Evolutionary conservation across 148 eudicot species (phyloP).

Genomic region (Talinum fruticosum): DNA sequence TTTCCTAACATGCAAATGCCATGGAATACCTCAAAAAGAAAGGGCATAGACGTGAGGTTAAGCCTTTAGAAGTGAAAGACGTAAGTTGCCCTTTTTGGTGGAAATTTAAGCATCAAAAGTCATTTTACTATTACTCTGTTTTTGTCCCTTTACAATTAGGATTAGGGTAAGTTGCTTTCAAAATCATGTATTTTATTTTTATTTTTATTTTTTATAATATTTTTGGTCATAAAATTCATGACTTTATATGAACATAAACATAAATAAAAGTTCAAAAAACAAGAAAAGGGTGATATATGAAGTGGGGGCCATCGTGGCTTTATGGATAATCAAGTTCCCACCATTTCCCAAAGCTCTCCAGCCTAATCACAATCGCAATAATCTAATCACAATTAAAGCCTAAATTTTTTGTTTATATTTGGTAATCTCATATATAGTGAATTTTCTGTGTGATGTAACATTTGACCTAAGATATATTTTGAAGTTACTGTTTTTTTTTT

Average conservation of each 20-base stretch:
- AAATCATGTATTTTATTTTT: background rate
- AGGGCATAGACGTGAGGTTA: too few species aligned
- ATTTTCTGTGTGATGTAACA: too few species aligned
- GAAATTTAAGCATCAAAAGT: background rate
- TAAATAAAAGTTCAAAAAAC: background rate
- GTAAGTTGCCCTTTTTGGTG: background rate
- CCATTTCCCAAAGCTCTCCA: slow-evolving; percentile 6
- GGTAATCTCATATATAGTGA: too few species aligned
- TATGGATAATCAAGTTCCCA: slow-evolving; percentile 5
- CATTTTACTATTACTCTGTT: background rate
- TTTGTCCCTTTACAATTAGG: background rate
- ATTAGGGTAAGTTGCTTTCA: background rate
- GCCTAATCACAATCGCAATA: too few species aligned
- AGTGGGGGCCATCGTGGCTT: slow-evolving; percentile 11
- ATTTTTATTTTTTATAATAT: slow-evolving; percentile 1
- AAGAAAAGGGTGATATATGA: background rate
- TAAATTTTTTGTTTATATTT: too few species aligned
- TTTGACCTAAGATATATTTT: too few species aligned
- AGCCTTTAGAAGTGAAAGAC: background rate
- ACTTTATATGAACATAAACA: too few species aligned
- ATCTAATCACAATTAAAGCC: background rate
- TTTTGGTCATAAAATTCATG: too few species aligned
- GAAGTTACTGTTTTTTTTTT: too few species aligned
- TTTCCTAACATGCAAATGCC: background rate
- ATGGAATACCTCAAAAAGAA: background rate